A percentile compares a stretch with the other conserved stretches of the same genome.
Evolutionary conservation across 345 rosid genomes (phyloP).

Genomic region (Hirschfeldia incana): DNA sequence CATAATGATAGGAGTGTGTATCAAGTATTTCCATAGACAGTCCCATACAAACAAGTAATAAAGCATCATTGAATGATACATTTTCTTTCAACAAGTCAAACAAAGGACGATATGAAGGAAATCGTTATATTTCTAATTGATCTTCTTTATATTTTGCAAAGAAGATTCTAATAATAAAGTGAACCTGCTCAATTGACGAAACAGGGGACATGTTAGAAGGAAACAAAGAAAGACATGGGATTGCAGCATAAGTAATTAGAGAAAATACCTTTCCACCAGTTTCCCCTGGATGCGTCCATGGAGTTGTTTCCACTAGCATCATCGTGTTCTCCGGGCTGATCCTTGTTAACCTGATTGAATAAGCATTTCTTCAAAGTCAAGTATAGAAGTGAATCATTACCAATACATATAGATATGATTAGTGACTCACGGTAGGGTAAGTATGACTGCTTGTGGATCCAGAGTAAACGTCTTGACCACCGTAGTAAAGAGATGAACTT

Average conservation of each 20-base stretch:
- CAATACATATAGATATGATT: not conserved
- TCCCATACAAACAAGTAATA: not conserved
- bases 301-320: conserved; percentile 55
- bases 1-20: too few relatives aligned
- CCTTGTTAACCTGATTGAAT: conserved; percentile 42
- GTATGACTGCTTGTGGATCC: conserved; percentile 44
- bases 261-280: conserved; percentile 88
- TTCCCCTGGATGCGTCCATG: conserved; percentile 70
- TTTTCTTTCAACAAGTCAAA: conserved; percentile 4
- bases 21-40: too few relatives aligned
- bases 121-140: conserved; percentile 1
- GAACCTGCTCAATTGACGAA: conserved; percentile 58
- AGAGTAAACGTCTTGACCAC: conserved; percentile 78
- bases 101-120: not conserved
- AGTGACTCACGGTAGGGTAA: conserved; percentile 55
- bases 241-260: not conserved
- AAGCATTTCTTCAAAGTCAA: not conserved
- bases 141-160: not conserved
- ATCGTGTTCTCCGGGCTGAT: conserved; percentile 52
- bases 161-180: conserved; percentile 65
- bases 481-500: conserved; percentile 88
- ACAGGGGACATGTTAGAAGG: conserved; percentile 3
- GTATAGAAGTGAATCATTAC: not conserved
- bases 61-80: conserved; percentile 1
- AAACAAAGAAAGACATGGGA: conserved; percentile 2